Conservation (phyloP, 2,329 filamentous ascomycete genomes). For the Myriosclerotinia curreyana region DNA sequence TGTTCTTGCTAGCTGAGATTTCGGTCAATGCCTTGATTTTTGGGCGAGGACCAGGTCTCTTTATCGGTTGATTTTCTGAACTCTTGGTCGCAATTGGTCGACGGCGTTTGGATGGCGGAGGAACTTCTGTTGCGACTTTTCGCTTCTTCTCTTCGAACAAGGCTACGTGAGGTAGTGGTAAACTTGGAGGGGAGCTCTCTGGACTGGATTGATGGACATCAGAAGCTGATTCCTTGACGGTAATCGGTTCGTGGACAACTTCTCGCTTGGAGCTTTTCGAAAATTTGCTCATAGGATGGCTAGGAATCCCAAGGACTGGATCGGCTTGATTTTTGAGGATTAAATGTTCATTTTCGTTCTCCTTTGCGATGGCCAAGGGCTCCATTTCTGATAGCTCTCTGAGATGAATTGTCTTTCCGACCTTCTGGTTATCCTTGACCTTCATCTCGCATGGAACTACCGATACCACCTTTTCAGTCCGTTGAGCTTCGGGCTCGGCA, state of each 20-base stretch:
- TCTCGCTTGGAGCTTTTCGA: constrained; percentile 5
- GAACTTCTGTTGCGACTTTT: constrained; percentile 2
- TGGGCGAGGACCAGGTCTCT: not conserved
- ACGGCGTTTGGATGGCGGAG: constrained; percentile 8
- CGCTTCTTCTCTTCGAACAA: constrained; percentile 15
- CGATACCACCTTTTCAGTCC: not conserved
- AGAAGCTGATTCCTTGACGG: not conserved
- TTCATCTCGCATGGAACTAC: not conserved
- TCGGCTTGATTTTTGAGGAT: not conserved
- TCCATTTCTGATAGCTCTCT: not conserved
- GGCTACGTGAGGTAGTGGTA: not conserved
- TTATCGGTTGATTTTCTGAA: not conserved
- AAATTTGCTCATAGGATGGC: not conserved
- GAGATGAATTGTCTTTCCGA: not conserved
- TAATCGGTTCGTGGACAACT: not conserved
- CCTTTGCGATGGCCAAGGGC: not conserved
- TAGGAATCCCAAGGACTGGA: not conserved
- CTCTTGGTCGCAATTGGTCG: not conserved
- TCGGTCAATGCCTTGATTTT: not conserved
- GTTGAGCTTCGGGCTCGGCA: not conserved
- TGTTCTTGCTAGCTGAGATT: not conserved
- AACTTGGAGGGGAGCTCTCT: not conserved
- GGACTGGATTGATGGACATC: not conserved
- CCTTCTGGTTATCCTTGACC: not conserved
- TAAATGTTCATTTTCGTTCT: not conserved